Conservation (phyloP, 129 eudicot species). For the sunflower (Helianthus annuus) region HanXRQr2.0-SUNRISE NC_035438.2:18947293-18947792, state of each 20-base stretch:
- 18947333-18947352: slow-evolving; percentile 64
- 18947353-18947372: slow-evolving; percentile 65
- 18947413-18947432: slow-evolving; percentile 82
- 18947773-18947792: not conserved
- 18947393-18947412: slow-evolving; percentile 67
- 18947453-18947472: slow-evolving; percentile 57
- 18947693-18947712: not conserved
- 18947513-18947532: slow-evolving; percentile 16
- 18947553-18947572: slow-evolving; percentile 15
- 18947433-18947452: slow-evolving; percentile 59
- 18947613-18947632: slow-evolving; percentile 12
- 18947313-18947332: slow-evolving; percentile 51
- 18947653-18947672: slow-evolving; percentile 3
- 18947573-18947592: slow-evolving; percentile 14
- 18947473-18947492: slow-evolving; percentile 30
- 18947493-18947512: slow-evolving; percentile 10
- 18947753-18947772: not conserved
- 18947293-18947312: slow-evolving; percentile 67
- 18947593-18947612: slow-evolving; percentile 14
- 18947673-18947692: slow-evolving; percentile 3
- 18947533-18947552: slow-evolving; percentile 24
- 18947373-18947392: slow-evolving; percentile 62
- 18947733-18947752: slow-evolving; percentile 5
- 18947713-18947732: not conserved
- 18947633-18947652: not conserved